Percentiles rank a stretch among this genome's conserved stretches.
These are phyloP conservation scores for Gynostemma pentaphyllum DNA, from an alignment of 306 rosid species.

Conservation along the genomic window DNA sequence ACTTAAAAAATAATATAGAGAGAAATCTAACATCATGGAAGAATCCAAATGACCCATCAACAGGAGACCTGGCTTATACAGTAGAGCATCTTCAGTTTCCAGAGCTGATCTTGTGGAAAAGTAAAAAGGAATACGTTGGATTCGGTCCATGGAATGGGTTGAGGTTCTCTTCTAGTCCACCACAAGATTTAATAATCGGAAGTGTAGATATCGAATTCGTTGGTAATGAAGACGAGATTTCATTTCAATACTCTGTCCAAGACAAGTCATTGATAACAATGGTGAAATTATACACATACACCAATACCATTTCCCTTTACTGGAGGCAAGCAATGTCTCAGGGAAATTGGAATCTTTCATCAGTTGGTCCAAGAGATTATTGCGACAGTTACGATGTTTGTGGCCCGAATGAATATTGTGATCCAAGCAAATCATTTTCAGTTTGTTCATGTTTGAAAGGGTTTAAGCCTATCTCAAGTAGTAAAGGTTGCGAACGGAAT, in stretches of 20 bases:
- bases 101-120: slow-evolving; percentile 19
- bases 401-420: slow-evolving; percentile 28
- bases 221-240: slow-evolving; percentile 21
- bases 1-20: slow-evolving; percentile 18
- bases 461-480: slow-evolving; percentile 22
- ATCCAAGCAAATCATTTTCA: slow-evolving; percentile 1
- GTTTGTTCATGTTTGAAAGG: slow-evolving; percentile 34
- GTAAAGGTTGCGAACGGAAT: slow-evolving; percentile 26
- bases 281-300: neutral
- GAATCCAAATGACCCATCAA: slow-evolving; percentile 32
- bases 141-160: slow-evolving; percentile 39
- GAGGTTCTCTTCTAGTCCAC: slow-evolving; percentile 12
- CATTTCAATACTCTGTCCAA: neutral
- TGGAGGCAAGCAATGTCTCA: neutral
- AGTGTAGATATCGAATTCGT: neutral
- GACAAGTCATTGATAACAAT: slow-evolving; percentile 9
- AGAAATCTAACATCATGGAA: slow-evolving; percentile 40
- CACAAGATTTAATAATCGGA: no score
- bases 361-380: slow-evolving; percentile 29
- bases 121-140: slow-evolving; percentile 6
- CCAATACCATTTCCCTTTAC: no score
- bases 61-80: slow-evolving; percentile 17
- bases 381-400: slow-evolving; percentile 29
- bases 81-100: slow-evolving; percentile 14
- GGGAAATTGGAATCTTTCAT: no score